These are phyloP conservation scores for Eimeria tenella DNA, from an alignment of 169 alveolate genomes.

Conservation along the genomic window DNA sequence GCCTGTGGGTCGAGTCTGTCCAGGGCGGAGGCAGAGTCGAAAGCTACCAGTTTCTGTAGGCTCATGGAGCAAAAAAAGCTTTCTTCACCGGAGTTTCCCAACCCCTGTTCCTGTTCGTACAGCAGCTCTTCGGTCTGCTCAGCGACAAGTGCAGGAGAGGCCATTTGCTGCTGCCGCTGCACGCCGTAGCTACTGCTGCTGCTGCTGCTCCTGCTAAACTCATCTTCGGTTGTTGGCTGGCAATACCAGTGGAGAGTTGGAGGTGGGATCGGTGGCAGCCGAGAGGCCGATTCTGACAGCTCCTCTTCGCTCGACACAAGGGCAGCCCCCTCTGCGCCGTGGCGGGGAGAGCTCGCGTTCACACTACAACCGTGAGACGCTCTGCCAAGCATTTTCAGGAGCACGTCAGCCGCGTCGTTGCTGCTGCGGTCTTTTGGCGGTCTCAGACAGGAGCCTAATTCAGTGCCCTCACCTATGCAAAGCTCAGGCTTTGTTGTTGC, in stretches of 20 bases:
- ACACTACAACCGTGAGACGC: not conserved
- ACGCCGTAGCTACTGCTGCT: not conserved
- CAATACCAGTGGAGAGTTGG: conserved; percentile 38
- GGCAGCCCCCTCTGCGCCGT: conserved; percentile 4
- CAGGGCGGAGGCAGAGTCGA: not conserved
- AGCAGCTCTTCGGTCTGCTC: not conserved
- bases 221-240: not conserved
- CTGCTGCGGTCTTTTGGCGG: not conserved
- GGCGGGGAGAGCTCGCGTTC: not conserved
- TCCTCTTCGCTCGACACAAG: not conserved
- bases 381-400: conserved; percentile 2
- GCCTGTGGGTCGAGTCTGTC: not conserved
- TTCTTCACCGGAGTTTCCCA: not conserved
- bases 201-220: not conserved
- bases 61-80: not conserved
- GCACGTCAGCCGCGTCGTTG: conserved; percentile 16
- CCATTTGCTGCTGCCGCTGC: conserved; percentile 18
- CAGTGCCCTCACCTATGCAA: not conserved
- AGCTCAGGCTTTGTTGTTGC: not conserved
- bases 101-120: not conserved
- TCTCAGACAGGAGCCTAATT: not conserved
- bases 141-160: not conserved
- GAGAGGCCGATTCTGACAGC: not conserved
- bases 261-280: conserved; percentile 30
- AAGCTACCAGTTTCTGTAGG: not conserved